Percentiles rank a stretch among this genome's conserved stretches.
These are phyloP conservation scores for Boletellus ananas DNA, from an alignment of 768 basidiomycete species.

Conservation along the genomic window DNA sequence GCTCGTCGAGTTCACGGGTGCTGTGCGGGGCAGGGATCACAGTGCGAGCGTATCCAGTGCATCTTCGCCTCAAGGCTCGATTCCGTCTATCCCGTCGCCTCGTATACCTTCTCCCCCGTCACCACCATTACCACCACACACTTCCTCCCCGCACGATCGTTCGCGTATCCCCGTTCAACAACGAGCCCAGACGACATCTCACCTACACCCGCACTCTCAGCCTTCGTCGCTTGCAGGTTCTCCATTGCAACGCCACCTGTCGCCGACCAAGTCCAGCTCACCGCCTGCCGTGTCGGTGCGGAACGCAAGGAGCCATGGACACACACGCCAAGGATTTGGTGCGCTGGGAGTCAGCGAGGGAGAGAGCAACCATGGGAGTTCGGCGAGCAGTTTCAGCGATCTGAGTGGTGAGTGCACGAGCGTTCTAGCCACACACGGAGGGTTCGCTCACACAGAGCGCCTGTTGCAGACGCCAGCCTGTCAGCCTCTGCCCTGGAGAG, in stretches of 20 bases:
- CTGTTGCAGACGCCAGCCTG: constrained; percentile 57
- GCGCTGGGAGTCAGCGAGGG: constrained; percentile 48
- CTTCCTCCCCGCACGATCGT: constrained; percentile 23
- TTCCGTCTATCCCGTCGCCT: constrained; percentile 78
- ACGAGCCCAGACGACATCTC: constrained; percentile 4
- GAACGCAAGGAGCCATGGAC: constrained; percentile 48
- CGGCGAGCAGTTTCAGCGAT: constrained; percentile 82
- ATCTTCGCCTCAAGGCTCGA: constrained; percentile 72
- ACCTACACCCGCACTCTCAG: constrained; percentile 15
- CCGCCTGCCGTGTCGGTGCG: constrained; percentile 57
- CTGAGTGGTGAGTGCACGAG: constrained; percentile 61
- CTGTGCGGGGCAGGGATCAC: constrained; percentile 45
- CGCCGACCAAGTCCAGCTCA: constrained; percentile 56
- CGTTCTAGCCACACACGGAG: background rate
- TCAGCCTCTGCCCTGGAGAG: constrained; percentile 80
- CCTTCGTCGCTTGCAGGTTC: constrained; percentile 16
- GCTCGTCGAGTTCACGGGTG: constrained; percentile 32
- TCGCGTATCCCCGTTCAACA: constrained; percentile 1
- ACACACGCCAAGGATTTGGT: constrained; percentile 44
- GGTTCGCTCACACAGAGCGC: background rate
- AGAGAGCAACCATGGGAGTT: constrained; percentile 64
- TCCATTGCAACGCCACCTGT: constrained; percentile 49
- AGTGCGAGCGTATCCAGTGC: constrained; percentile 74
- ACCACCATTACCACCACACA: constrained; percentile 27
- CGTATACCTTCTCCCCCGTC: constrained; percentile 49